A percentile compares a stretch with the other conserved stretches of the same genome.
Evolutionary conservation across 768 basidiomycete species (phyloP).

Genomic region (Termitomyces sp.): DNA sequence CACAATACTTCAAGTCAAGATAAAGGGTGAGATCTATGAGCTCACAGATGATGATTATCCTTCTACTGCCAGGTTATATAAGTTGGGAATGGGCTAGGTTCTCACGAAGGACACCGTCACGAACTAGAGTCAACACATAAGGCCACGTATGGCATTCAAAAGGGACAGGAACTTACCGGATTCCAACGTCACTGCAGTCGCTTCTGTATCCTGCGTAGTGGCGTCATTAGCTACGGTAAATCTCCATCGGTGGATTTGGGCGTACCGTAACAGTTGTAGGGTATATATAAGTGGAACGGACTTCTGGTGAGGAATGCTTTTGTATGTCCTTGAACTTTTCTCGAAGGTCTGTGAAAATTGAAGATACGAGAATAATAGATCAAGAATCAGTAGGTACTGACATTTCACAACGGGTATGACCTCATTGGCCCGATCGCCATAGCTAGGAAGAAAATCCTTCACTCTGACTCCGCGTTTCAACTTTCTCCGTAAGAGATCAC

Average conservation of each 20-base stretch:
- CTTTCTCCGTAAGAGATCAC: slow-evolving; percentile 66
- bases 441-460: slow-evolving; percentile 58
- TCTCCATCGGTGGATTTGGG: slow-evolving; percentile 8
- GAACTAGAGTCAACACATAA: slow-evolving; percentile 33
- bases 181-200: slow-evolving; percentile 56
- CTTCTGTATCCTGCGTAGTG: slow-evolving; percentile 50
- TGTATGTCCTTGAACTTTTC: slow-evolving; percentile 70
- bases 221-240: background rate
- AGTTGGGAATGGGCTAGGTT: slow-evolving; percentile 52
- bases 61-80: slow-evolving; percentile 34
- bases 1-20: background rate
- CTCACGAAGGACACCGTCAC: slow-evolving; percentile 59
- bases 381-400: slow-evolving; percentile 28
- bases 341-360: slow-evolving; percentile 46
- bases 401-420: slow-evolving; percentile 60
- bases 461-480: slow-evolving; percentile 56
- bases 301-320: slow-evolving; percentile 51
- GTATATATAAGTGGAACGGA: slow-evolving; percentile 59
- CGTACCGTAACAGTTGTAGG: slow-evolving; percentile 67
- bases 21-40: background rate
- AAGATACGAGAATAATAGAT: background rate
- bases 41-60: background rate
- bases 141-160: background rate
- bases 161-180: slow-evolving; percentile 32
- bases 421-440: slow-evolving; percentile 69